A percentile compares a stretch with the other conserved stretches of the same genome.
Evolutionary conservation across 2,329 filamentous ascomycete genomes (phyloP).

Genomic region (Eutypa lata): DNA sequence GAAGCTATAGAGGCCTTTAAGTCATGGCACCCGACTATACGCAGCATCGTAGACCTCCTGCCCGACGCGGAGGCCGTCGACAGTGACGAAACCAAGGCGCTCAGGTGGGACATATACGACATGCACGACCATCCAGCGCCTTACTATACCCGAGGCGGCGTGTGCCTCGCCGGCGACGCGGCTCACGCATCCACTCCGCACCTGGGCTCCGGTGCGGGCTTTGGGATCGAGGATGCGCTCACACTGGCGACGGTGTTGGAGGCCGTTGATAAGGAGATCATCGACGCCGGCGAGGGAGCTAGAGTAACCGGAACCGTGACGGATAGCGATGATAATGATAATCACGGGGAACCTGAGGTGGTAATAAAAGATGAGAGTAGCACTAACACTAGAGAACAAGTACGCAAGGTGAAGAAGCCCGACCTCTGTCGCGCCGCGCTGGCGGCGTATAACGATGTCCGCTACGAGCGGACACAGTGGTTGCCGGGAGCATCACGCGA

Average conservation of each 20-base stretch:
- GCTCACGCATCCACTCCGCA: slow-evolving; percentile 55
- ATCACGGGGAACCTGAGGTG: too few relatives aligned
- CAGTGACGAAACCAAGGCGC: slow-evolving; percentile 23
- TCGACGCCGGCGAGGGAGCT: not conserved
- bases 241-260: slow-evolving; percentile 37
- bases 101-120: slow-evolving; percentile 57
- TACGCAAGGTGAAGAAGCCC: not conserved
- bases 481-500: slow-evolving; percentile 26
- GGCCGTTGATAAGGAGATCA: not conserved
- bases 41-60: slow-evolving; percentile 39
- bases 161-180: slow-evolving; percentile 53
- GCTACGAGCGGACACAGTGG: slow-evolving; percentile 29
- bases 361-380: too few relatives aligned
- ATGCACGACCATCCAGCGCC: slow-evolving; percentile 41
- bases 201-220: slow-evolving; percentile 53
- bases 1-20: slow-evolving; percentile 39
- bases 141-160: slow-evolving; percentile 38
- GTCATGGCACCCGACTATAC: slow-evolving; percentile 38
- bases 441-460: slow-evolving; percentile 22
- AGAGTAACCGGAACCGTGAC: too few relatives aligned
- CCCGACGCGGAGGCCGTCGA: slow-evolving; percentile 29
- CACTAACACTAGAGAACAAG: too few relatives aligned
- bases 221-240: slow-evolving; percentile 54
- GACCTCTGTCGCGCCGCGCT: slow-evolving; percentile 22
- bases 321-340: not conserved